phyloP scores from a whole-genome alignment of 805 yeast genomes.

The Ogataea populi-albae region DNA sequence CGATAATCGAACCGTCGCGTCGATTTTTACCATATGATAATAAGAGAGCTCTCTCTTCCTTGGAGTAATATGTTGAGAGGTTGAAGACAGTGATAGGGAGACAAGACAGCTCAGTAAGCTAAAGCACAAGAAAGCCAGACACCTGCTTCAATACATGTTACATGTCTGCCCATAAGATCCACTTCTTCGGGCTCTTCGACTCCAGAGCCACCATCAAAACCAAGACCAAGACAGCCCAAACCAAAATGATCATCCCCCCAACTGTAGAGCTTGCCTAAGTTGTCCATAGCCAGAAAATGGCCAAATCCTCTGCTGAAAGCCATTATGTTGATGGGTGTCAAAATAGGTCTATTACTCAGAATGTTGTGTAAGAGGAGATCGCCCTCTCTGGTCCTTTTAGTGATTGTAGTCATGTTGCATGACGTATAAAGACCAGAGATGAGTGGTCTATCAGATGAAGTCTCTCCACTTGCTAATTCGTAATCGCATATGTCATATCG shows the following conservation, averaged over 20 bases:
- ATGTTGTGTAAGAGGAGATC: slow-evolving; percentile 7
- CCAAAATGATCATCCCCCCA: slow-evolving; percentile 15
- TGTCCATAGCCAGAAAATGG: slow-evolving; percentile 11
- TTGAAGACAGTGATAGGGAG: too few species aligned
- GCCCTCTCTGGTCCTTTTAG: slow-evolving; percentile 1
- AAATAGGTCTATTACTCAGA: slow-evolving; percentile 9
- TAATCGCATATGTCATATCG: slow-evolving; percentile 1
- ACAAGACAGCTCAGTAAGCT: too few species aligned
- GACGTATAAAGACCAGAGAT: slow-evolving; percentile 11
- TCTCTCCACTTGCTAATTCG: background rate
- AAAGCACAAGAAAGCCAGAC: slow-evolving; percentile 15
- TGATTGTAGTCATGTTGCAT: slow-evolving; percentile 13
- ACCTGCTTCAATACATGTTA: slow-evolving; percentile 13
- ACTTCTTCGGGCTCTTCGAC: slow-evolving; percentile 7
- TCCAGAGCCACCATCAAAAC: slow-evolving; percentile 1
- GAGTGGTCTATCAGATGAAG: too few species aligned
- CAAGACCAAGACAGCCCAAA: slow-evolving; percentile 14
- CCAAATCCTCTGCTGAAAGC: slow-evolving; percentile 12
- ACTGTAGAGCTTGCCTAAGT: slow-evolving; percentile 7
- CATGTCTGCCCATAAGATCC: slow-evolving; percentile 1
- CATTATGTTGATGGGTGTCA: background rate
- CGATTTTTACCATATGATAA: too few species aligned
- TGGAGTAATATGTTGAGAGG: too few species aligned
- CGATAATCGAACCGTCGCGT: too few species aligned
- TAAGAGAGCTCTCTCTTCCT: too few species aligned